Evolutionary conservation across 768 basidiomycete species (phyloP).

Genomic region (Macrocybe gigantea): DNA sequence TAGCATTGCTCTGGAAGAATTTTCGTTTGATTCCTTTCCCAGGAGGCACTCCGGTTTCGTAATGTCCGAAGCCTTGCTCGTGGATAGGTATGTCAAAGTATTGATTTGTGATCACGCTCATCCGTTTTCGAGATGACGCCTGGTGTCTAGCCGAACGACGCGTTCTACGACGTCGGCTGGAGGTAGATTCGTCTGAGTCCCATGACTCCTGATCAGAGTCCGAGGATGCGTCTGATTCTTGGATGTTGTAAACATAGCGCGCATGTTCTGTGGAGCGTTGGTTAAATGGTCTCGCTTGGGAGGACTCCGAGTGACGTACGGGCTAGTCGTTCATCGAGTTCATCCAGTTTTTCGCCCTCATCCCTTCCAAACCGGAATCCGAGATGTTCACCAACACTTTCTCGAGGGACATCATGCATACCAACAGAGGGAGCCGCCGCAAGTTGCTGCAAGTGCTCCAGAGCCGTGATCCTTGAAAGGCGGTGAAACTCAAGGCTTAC

Average conservation of each 20-base stretch:
- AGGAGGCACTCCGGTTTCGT: conserved; percentile 25
- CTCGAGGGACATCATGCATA: conserved; percentile 77
- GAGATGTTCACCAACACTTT: conserved; percentile 60
- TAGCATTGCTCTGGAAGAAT: conserved; percentile 50
- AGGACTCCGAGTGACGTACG: conserved; percentile 38
- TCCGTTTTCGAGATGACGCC: conserved; percentile 40
- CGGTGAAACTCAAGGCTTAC: background rate
- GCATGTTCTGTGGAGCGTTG: conserved; percentile 45
- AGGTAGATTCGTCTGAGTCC: conserved; percentile 46
- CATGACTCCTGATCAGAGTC: conserved; percentile 38
- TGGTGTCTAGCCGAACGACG: conserved; percentile 17
- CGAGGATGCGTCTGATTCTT: conserved; percentile 39
- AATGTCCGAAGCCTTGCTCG: conserved; percentile 37
- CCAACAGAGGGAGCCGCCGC: conserved; percentile 76
- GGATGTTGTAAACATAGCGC: conserved; percentile 56
- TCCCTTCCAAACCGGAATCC: conserved; percentile 47
- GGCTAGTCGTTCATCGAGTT: conserved; percentile 64
- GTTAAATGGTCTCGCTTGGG: too few species aligned
- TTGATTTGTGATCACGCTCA: conserved; percentile 63
- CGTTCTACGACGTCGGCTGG: conserved; percentile 13
- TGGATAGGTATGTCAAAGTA: conserved; percentile 45
- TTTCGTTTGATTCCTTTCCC: conserved; percentile 34
- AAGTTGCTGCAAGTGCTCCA: conserved; percentile 38
- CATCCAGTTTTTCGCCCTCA: conserved; percentile 38
- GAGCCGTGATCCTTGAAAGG: conserved; percentile 24